Percentiles rank a stretch among this genome's conserved stretches.
phyloP scores from a whole-genome alignment of 108 stramenopile species.

The Discostella pseudostelligera region DNA sequence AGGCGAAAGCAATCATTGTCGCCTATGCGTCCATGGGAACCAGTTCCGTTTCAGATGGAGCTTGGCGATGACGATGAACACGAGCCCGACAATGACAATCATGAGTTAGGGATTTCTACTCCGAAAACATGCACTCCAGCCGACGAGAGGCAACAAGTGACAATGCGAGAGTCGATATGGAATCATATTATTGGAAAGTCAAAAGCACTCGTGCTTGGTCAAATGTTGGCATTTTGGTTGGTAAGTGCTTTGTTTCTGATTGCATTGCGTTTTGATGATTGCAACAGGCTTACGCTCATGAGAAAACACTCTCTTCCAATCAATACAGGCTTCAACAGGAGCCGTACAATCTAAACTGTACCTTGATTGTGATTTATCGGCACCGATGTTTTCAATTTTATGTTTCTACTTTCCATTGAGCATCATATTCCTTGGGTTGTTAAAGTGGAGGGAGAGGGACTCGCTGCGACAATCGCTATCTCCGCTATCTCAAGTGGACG shows the following conservation, averaged over 20 bases:
- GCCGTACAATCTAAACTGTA: conserved; percentile 59
- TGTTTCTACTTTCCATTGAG: conserved; percentile 54
- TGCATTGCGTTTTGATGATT: background rate
- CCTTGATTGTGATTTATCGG: conserved; percentile 58
- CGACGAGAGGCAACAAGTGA: conserved; percentile 7
- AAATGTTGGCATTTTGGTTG: conserved; percentile 36
- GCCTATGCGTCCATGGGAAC: background rate
- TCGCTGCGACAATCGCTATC: background rate
- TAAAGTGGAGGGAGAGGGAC: conserved; percentile 15
- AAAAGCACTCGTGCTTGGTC: conserved; percentile 36
- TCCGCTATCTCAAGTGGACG: background rate
- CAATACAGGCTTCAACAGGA: conserved; percentile 25
- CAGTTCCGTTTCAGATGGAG: background rate
- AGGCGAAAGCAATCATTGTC: background rate
- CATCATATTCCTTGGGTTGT: conserved; percentile 17
- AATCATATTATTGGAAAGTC: conserved; percentile 17
- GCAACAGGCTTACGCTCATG: background rate
- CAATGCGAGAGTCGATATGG: conserved; percentile 20
- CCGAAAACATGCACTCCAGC: no score
- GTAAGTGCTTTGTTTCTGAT: conserved; percentile 9
- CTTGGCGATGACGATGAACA: background rate
- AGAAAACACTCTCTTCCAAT: background rate
- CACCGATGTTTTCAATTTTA: conserved; percentile 63
- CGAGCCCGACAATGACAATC: background rate
- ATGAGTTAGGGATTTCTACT: background rate